phyloP scores from a whole-genome alignment of 164 flowering plant species.

The Houttuynia cordata region DNA sequence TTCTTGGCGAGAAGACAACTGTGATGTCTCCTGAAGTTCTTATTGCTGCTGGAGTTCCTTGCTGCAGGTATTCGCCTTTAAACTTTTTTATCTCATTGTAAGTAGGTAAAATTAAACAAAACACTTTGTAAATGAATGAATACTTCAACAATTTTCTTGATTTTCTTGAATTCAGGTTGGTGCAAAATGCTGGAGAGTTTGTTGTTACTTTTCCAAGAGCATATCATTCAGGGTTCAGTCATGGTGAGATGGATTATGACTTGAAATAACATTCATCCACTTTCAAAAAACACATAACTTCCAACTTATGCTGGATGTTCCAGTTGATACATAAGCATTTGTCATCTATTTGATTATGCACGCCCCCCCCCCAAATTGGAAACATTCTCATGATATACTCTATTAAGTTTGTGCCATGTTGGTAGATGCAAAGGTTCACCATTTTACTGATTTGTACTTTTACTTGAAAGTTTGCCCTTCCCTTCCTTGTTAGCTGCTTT shows the following conservation, averaged over 20 bases:
- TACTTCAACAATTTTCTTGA: neutral
- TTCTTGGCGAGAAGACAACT: constrained; percentile 94
- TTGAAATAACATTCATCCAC: neutral
- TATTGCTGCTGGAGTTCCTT: constrained; percentile 76
- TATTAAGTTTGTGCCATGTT: no score
- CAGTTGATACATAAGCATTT: no score
- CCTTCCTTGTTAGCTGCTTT: no score
- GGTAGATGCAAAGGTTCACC: no score
- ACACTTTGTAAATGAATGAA: neutral
- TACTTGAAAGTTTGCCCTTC: no score
- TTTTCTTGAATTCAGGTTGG: constrained; percentile 51
- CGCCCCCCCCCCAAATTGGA: no score
- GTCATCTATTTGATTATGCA: no score
- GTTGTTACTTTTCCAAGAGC: constrained; percentile 99
- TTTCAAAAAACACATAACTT: no score
- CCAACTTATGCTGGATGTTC: no score
- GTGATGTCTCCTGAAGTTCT: constrained; percentile 98
- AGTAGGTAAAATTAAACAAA: neutral
- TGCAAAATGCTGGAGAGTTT: constrained; percentile 97
- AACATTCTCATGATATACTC: no score
- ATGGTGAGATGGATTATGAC: constrained; percentile 44
- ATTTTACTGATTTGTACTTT: no score
- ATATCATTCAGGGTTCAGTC: constrained; percentile 97
- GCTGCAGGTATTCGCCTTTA: constrained; percentile 70
- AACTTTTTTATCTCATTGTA: neutral